Evolutionary conservation across 2,329 filamentous ascomycete species (phyloP).

Genomic region (Colletotrichum liaoningense): DNA sequence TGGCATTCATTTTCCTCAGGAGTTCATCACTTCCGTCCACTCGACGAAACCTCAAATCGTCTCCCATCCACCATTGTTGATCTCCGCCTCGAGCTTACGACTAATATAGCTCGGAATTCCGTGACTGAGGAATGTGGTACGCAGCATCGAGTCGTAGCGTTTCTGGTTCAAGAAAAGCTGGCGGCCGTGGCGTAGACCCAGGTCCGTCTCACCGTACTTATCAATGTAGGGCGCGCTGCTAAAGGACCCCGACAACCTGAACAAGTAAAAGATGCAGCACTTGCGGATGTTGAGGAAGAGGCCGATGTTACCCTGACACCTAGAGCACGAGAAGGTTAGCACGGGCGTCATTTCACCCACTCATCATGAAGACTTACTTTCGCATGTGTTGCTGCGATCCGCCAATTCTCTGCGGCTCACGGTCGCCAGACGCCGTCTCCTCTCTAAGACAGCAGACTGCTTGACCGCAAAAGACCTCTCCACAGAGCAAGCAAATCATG

Average conservation of each 20-base stretch:
- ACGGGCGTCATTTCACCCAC: neutral
- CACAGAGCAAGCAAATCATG: constrained; percentile 92
- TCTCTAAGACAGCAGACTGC: constrained; percentile 87
- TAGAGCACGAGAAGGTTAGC: constrained; percentile 47
- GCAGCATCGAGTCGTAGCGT: constrained; percentile 88
- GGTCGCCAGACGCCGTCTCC: constrained; percentile 55
- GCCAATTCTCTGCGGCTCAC: constrained; percentile 68
- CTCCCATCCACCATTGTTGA: constrained; percentile 98
- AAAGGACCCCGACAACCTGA: constrained; percentile 85
- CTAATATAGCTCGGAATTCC: constrained; percentile 90
- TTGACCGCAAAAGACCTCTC: constrained; percentile 96
- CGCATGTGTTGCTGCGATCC: constrained; percentile 92
- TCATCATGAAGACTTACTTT: constrained; percentile 69
- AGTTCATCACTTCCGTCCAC: neutral
- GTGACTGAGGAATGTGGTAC: constrained; percentile 88
- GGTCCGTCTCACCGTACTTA: constrained; percentile 93
- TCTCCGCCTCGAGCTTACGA: constrained; percentile 90
- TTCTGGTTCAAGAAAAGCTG: constrained; percentile 95
- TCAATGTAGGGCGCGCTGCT: constrained; percentile 93
- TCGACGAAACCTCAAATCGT: constrained; percentile 62
- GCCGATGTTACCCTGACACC: constrained; percentile 90
- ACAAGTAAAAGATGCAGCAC: constrained; percentile 90
- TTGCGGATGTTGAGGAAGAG: constrained; percentile 97
- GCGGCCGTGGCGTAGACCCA: constrained; percentile 86
- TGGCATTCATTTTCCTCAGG: neutral